phyloP scores from a whole-genome alignment of 164 flowering plant genomes.

The Piper longum region DNA sequence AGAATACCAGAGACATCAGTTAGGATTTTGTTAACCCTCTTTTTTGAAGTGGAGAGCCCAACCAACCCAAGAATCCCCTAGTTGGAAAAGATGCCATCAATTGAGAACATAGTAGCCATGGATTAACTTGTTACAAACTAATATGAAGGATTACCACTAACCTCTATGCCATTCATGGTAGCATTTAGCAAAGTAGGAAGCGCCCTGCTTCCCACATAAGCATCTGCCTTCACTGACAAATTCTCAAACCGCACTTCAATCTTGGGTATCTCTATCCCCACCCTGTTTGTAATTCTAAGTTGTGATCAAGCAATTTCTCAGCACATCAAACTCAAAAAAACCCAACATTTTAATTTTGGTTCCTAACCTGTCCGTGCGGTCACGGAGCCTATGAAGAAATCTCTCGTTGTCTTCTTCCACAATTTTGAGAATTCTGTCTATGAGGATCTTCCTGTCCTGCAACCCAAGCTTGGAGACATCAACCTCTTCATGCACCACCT shows the following conservation, averaged over 20 bases:
- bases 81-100: not conserved
- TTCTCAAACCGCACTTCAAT: slow-evolving; percentile 51
- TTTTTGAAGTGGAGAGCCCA: slow-evolving; percentile 31
- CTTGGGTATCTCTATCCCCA: slow-evolving; percentile 45
- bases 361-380: slow-evolving; percentile 38
- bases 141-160: not conserved
- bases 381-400: slow-evolving; percentile 26
- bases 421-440: slow-evolving; percentile 32
- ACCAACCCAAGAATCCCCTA: slow-evolving; percentile 25
- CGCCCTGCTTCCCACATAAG: slow-evolving; percentile 46
- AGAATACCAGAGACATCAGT: slow-evolving; percentile 36
- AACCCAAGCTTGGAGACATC: slow-evolving; percentile 32
- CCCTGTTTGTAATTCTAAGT: slow-evolving; percentile 19
- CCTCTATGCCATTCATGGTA: slow-evolving; percentile 41
- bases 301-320: not conserved
- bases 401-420: slow-evolving; percentile 45
- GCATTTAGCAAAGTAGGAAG: slow-evolving; percentile 52
- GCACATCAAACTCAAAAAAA: not conserved
- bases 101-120: too few species aligned
- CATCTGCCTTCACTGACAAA: slow-evolving; percentile 44
- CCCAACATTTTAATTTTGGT: not conserved
- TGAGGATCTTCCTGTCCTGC: slow-evolving; percentile 30
- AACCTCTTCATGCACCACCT: slow-evolving; percentile 26
- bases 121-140: too few species aligned
- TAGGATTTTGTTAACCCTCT: slow-evolving; percentile 36